Evolutionary conservation across 129 eudicot species (phyloP).

Genomic region (Lactuca sativa): DNA sequence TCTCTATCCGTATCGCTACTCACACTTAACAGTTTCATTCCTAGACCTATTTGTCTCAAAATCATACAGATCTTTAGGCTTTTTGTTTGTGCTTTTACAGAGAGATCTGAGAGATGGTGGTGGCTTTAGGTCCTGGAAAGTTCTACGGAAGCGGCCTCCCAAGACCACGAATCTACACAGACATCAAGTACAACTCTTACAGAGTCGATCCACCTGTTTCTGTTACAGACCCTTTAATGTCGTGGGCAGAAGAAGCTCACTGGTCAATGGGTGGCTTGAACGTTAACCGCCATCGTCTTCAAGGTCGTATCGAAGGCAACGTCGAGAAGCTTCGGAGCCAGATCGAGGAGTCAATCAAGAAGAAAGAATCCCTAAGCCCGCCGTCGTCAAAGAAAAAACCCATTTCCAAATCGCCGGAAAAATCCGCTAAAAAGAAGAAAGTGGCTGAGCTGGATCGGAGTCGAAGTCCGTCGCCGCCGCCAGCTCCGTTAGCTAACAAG

Average conservation of each 20-base stretch:
- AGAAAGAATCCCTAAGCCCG: constrained; percentile 22
- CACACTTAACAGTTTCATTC: neutral
- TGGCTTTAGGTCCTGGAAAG: constrained; percentile 80
- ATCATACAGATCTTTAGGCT: neutral
- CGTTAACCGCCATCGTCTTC: constrained; percentile 68
- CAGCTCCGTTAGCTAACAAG: constrained; percentile 64
- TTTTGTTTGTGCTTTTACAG: neutral
- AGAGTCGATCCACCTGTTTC: constrained; percentile 81
- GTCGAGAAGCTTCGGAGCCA: constrained; percentile 55
- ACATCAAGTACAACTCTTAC: constrained; percentile 48
- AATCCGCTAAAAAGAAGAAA: neutral
- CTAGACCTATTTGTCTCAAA: neutral
- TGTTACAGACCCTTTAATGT: constrained; percentile 62
- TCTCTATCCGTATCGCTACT: neutral
- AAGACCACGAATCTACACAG: constrained; percentile 72
- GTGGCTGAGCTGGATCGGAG: neutral
- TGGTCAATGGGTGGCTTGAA: constrained; percentile 95
- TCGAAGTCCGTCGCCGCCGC: constrained; percentile 47
- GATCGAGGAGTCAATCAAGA: constrained; percentile 31
- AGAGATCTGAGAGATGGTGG: constrained; percentile 47
- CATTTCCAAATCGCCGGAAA: constrained; percentile 1
- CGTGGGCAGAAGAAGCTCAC: constrained; percentile 91
- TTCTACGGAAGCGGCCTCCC: constrained; percentile 97
- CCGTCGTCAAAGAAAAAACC: neutral
- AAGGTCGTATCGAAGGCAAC: constrained; percentile 88